These are phyloP conservation scores for Mycena indigotica DNA, from an alignment of 768 basidiomycete species.

Conservation along the genomic window DNA sequence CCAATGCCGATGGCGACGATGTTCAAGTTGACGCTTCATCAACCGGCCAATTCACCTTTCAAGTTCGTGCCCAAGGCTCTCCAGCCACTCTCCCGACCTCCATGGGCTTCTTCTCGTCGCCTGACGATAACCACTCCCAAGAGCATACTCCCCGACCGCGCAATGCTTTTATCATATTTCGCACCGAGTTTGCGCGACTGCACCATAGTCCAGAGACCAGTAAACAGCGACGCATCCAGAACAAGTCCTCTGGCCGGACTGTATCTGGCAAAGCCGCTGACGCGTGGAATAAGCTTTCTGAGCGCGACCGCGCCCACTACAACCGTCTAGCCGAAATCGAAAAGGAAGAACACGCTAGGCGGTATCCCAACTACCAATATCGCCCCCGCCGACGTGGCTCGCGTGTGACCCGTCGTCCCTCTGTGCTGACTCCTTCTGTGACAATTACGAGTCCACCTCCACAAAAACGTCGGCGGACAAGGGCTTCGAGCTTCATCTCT, in stretches of 20 bases:
- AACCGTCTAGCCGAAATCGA: conserved; percentile 7
- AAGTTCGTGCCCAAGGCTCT: not conserved
- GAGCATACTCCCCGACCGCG: conserved; percentile 11
- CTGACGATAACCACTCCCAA: not conserved
- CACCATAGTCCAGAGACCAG: conserved; percentile 1
- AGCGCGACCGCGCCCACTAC: conserved; percentile 2
- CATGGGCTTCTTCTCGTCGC: not conserved
- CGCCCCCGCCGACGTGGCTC: conserved; percentile 5
- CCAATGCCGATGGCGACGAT: conserved; percentile 9
- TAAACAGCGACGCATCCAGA: not conserved
- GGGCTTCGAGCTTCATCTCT: not conserved
- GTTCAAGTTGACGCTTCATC: conserved; percentile 5
- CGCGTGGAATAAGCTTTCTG: conserved; percentile 10
- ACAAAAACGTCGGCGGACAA: conserved; percentile 1
- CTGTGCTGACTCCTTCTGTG: not conserved
- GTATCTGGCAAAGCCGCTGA: conserved; percentile 14
- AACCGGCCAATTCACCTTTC: conserved; percentile 7
- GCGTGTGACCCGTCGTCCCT: no score
- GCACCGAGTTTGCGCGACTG: conserved; percentile 8
- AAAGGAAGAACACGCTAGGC: conserved; percentile 11
- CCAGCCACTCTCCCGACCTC: not conserved
- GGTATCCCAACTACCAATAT: conserved; percentile 18
- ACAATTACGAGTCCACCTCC: not conserved
- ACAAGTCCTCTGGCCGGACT: not conserved
- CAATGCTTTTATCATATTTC: conserved; percentile 21